Evolutionary conservation across 371 early-diverging fungal genomes (phyloP), one percentile per base, ranked within the genome.

Genomic region (Ordospora colligata): DNA sequence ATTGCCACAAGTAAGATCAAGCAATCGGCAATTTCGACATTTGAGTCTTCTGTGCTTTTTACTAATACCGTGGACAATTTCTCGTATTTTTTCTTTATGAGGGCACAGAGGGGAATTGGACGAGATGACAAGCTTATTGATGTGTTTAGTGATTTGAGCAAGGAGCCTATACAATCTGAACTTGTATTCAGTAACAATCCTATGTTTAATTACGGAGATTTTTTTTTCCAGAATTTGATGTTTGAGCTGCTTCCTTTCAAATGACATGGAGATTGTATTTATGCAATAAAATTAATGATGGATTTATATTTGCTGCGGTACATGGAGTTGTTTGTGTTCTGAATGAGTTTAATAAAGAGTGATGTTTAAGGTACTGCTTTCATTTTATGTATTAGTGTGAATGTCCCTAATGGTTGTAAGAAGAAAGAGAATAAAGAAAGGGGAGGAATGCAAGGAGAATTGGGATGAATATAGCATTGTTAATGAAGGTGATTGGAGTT

Each of bases 21-120:
- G 44, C 79, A 83, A 76, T 72, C 76, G 47, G 75, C 78, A 9
- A 68, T 74, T 49, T 81, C 81, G 25, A 25, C 67, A 37, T 40
- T 27, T 42, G n/a, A 43, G 11, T 58, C 21, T 44, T 27, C 49
- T 25, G 7, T 27, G 10, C 32, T 79, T 11, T 74, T 74, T 11
- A 40, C 71, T 27, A 23, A 25, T 44, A 51, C 23, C 2, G 44
- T 62, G 10, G 79, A 79, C 50, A 53, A 74, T 25, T 69, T 79
- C 67, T 10, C 63, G 25, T 69, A 66, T 25, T 65, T 51, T 32
- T 53, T 73, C 37, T 51, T 23, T 43, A 69, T 37, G 23, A 53
- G 19, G 44, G n/a, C 51, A 19, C 19, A 42, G 11, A n/a, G 22
- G 43, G 53, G 53, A 22, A 51, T 43, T 43, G 43, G 11, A 6